Evolutionary conservation across 179 eudicot genomes (phyloP), one percentile per base, ranked within the genome.

Genomic region (Spinacia oleracea): DNA sequence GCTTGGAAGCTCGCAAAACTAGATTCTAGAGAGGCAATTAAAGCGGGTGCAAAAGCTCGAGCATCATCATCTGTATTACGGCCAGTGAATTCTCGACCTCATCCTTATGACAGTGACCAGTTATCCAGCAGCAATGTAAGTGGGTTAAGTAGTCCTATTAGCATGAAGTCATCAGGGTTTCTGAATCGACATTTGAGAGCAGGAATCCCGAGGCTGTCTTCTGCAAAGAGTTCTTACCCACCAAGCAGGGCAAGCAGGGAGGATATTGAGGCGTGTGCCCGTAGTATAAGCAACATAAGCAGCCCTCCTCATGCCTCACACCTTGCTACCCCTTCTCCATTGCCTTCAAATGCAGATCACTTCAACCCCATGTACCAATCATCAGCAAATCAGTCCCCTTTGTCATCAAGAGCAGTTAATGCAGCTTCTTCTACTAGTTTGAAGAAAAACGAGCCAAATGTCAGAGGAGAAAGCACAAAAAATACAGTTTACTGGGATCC

Each of bases 1-100:
- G 95, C 98, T 12, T 91, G 98, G 98, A 93, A 90, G 88, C 95
- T 95, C 10, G 97, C 98, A 23, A 91, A 95, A 74, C 78, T 95
- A 43, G 96, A 91, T 80, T 83, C 93, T 4, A 85, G 76, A 40
- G 98, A 93, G 83, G 98, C 95, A 5, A 84, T 86, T 7, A 95
- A 93, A 85, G 98, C 98, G n/a, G 97, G 91, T 53, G 97, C 92
- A 16, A 93, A 90, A 85, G 98, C 98, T 51, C 83, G 97, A 78
- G 97, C 98, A 21, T 95, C 98, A 31, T 95, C 97, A 21, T 95
- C 98, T 9, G 97, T 95, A 12, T 85, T 95, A 20, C 97, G 97
- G 27, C 97, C 97, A 11, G 55, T 91, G 31, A 78, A 87, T 32
- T 82, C 93, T 40, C 83, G 83, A 6, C 91, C 79, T 21, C 87